These are phyloP conservation scores for Phytophthora fragariae DNA, from an alignment of 352 stramenopile genomes.

Conservation along the genomic window DNA sequence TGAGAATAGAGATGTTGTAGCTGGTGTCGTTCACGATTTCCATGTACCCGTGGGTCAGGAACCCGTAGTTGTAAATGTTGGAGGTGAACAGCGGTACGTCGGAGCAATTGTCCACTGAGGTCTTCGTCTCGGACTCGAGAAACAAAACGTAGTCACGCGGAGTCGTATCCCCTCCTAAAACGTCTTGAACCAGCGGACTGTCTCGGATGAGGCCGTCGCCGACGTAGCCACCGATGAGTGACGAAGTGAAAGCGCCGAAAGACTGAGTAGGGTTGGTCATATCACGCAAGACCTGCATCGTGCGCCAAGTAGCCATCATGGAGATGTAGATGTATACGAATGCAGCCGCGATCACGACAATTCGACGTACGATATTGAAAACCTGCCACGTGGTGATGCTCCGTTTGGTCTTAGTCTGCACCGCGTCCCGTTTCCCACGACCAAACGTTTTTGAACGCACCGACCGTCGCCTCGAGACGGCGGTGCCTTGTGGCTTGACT, in stretches of 20 bases:
- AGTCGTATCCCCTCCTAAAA: neutral
- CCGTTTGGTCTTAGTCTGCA: neutral
- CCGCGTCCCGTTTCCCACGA: neutral
- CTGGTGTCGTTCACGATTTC: neutral
- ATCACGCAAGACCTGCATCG: neutral
- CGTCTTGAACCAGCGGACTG: neutral
- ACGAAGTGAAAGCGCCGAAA: neutral
- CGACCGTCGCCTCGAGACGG: neutral
- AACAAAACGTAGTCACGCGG: neutral
- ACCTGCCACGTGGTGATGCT: neutral
- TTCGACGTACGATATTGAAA: neutral
- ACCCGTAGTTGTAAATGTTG: neutral
- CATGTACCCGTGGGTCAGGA: neutral
- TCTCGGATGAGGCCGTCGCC: neutral
- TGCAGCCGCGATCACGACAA: neutral
- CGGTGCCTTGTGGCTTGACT: neutral
- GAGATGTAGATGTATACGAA: neutral
- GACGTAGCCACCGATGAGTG: neutral
- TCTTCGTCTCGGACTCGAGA: neutral
- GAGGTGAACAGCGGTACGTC: neutral
- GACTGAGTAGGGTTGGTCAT: neutral
- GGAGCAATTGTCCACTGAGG: neutral
- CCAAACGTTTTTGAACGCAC: neutral
- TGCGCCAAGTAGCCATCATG: neutral
- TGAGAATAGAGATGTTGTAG: neutral